These are phyloP conservation scores for Zoysia japonica DNA, from an alignment of 176 grass and related monocot genomes.

Conservation along the genomic window DNA sequence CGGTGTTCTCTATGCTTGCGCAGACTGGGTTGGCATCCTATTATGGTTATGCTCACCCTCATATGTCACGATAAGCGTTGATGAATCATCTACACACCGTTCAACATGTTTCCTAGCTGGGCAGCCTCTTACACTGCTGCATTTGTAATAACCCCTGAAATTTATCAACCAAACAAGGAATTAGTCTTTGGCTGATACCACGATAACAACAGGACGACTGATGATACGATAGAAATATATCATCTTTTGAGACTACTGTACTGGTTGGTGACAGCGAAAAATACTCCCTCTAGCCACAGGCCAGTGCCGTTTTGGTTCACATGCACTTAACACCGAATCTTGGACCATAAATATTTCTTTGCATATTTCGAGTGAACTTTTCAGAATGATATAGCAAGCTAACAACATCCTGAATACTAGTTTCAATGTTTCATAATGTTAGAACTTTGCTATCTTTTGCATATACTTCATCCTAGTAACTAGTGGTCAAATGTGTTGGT, in stretches of 20 bases:
- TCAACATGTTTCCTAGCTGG: constrained; percentile 87
- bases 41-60: constrained; percentile 84
- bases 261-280: background rate
- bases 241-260: background rate
- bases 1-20: constrained; percentile 39
- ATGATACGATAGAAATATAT: background rate
- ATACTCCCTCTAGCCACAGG: background rate
- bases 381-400: background rate
- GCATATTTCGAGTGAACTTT: background rate
- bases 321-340: background rate
- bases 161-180: constrained; percentile 15
- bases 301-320: background rate
- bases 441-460: background rate
- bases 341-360: background rate
- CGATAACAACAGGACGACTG: background rate
- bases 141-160: constrained; percentile 94
- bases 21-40: constrained; percentile 48
- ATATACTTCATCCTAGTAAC: background rate
- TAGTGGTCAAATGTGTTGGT: background rate
- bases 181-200: constrained; percentile 10
- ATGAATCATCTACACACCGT: constrained; percentile 73
- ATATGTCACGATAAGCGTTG: constrained; percentile 81
- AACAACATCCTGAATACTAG: background rate
- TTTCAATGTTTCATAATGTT: background rate
- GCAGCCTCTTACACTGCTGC: constrained; percentile 84